Evolutionary conservation across 805 yeast species (phyloP).

Genomic region (Sugiyamaella marilandica): DNA sequence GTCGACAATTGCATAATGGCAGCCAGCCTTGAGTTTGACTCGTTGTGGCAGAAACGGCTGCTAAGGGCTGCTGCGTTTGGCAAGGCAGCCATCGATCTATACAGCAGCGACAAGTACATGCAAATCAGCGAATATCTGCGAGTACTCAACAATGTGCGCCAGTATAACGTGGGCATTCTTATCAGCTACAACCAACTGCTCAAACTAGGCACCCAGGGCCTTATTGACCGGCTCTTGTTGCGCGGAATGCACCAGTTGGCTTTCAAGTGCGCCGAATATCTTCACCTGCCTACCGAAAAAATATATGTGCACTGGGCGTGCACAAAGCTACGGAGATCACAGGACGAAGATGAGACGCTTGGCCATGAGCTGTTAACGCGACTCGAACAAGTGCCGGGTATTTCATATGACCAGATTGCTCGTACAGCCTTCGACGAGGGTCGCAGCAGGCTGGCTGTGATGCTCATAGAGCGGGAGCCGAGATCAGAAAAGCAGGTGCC

Average conservation of each 20-base stretch:
- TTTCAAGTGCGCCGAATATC: slow-evolving; percentile 52
- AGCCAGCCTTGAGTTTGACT: slow-evolving; percentile 71
- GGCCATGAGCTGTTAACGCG: slow-evolving; percentile 46
- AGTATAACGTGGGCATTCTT: slow-evolving; percentile 60
- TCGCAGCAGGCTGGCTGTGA: slow-evolving; percentile 59
- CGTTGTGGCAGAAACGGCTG: slow-evolving; percentile 73
- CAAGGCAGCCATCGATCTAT: slow-evolving; percentile 50
- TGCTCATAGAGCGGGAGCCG: slow-evolving; percentile 66
- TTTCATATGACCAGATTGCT: slow-evolving; percentile 58
- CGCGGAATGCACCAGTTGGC: slow-evolving; percentile 61
- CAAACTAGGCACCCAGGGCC: slow-evolving; percentile 48
- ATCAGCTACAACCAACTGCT: slow-evolving; percentile 55
- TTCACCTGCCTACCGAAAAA: slow-evolving; percentile 42
- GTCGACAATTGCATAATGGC: slow-evolving; percentile 69
- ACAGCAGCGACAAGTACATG: slow-evolving; percentile 59
- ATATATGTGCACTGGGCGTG: slow-evolving; percentile 81
- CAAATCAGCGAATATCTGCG: slow-evolving; percentile 57
- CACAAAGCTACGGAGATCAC: slow-evolving; percentile 53
- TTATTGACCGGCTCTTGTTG: slow-evolving; percentile 53
- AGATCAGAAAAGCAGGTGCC: slow-evolving; percentile 54
- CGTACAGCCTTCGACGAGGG: slow-evolving; percentile 77
- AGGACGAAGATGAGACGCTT: slow-evolving; percentile 56
- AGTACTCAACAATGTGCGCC: slow-evolving; percentile 65
- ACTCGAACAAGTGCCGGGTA: slow-evolving; percentile 38
- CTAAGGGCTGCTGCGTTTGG: slow-evolving; percentile 84